Evolutionary conservation across 2,329 filamentous ascomycete genomes (phyloP).

Genomic region (Leptographium procerum): DNA sequence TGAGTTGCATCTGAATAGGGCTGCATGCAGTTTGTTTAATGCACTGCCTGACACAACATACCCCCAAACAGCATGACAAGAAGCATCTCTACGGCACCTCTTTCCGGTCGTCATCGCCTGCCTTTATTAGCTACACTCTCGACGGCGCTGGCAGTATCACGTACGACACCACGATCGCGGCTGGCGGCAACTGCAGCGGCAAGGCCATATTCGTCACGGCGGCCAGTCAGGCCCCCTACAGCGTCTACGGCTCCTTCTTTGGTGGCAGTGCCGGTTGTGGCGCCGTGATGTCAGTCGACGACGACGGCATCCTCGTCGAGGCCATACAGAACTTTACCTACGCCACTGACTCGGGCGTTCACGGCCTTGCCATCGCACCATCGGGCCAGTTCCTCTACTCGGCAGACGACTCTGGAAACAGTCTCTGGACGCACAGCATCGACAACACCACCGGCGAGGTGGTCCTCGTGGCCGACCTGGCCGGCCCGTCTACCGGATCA

Average conservation of each 20-base stretch:
- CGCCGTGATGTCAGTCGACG: slow-evolving; percentile 9
- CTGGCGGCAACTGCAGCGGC: slow-evolving; percentile 6
- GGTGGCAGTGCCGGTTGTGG: slow-evolving; percentile 12
- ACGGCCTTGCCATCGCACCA: slow-evolving; percentile 10
- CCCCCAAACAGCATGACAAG: slow-evolving; percentile 11
- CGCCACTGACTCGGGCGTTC: slow-evolving; percentile 9
- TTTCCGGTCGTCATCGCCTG: slow-evolving; percentile 1
- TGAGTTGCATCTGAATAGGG: not conserved
- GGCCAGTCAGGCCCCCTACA: slow-evolving; percentile 6
- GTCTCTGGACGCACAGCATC: slow-evolving; percentile 14
- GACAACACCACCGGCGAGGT: slow-evolving; percentile 7
- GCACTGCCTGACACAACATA: not conserved
- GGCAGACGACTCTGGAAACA: slow-evolving; percentile 13
- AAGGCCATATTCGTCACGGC: slow-evolving; percentile 12
- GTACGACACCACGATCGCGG: not conserved
- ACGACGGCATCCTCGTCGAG: slow-evolving; percentile 6
- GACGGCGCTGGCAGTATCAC: not conserved
- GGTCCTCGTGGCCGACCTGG: not conserved
- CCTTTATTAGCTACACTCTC: slow-evolving; percentile 4
- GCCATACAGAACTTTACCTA: slow-evolving; percentile 10
- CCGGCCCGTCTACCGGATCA: not conserved
- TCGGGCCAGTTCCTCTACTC: slow-evolving; percentile 11
- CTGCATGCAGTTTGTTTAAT: not conserved
- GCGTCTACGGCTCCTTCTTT: slow-evolving; percentile 11
- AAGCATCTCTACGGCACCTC: slow-evolving; percentile 13